Evolutionary conservation across 2,329 filamentous ascomycete genomes (phyloP).

Genomic region (Trichoderma arundinaceum): DNA sequence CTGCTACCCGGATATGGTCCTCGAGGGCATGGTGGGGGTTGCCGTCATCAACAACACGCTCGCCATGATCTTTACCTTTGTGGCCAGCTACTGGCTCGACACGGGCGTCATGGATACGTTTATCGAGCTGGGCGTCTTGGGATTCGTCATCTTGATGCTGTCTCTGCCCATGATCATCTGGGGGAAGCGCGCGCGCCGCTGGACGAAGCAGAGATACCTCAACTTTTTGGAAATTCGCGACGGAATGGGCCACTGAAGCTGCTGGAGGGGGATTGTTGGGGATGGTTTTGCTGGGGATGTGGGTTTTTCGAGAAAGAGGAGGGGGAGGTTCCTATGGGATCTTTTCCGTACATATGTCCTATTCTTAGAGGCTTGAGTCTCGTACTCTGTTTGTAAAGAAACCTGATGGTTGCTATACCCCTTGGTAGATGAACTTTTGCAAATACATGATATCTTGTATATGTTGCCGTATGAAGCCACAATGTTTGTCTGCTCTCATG

Average conservation of each 20-base stretch:
- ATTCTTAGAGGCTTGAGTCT: too few species aligned
- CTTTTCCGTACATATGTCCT: too few species aligned
- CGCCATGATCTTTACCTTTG: conserved; percentile 61
- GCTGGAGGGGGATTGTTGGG: too few species aligned
- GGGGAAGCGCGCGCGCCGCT: conserved; percentile 55
- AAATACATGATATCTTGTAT: too few species aligned
- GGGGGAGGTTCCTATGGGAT: too few species aligned
- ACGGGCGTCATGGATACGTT: conserved; percentile 54
- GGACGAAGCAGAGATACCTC: conserved; percentile 54
- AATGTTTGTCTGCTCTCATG: too few species aligned
- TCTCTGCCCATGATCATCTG: conserved; percentile 61
- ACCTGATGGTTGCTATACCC: too few species aligned
- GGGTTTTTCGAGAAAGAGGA: too few species aligned
- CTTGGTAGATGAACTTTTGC: too few species aligned
- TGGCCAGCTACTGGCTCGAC: conserved; percentile 56
- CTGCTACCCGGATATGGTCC: conserved; percentile 61
- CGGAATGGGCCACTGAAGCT: conserved; percentile 40
- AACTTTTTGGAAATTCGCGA: conserved; percentile 56
- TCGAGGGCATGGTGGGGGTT: conserved; percentile 64
- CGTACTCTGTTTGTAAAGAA: too few species aligned
- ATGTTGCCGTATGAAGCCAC: too few species aligned
- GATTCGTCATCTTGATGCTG: conserved; percentile 56
- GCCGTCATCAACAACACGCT: conserved; percentile 63
- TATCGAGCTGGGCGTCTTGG: conserved; percentile 57
- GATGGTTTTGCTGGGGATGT: too few species aligned